A percentile compares a stretch with the other conserved stretches of the same genome.
phyloP scores from a whole-genome alignment of 345 rosid species.

The Draba incana region DNA sequence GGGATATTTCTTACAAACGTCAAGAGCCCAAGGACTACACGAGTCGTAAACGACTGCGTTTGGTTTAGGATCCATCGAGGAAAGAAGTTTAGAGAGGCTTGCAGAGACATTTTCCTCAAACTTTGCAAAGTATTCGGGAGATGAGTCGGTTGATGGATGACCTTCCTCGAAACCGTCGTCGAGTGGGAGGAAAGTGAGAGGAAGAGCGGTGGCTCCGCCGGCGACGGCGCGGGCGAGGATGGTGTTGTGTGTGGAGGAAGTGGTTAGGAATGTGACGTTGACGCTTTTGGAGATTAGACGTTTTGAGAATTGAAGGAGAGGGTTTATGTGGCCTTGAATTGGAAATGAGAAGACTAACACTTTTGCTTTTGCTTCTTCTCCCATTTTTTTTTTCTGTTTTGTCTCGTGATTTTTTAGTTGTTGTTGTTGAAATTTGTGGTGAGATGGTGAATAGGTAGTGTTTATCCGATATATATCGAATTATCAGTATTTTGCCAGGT shows the following conservation, averaged over 20 bases:
- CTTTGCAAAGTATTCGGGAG: slow-evolving; percentile 21
- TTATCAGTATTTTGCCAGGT: no score
- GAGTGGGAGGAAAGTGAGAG: slow-evolving; percentile 38
- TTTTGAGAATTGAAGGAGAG: slow-evolving; percentile 61
- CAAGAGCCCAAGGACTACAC: slow-evolving; percentile 43
- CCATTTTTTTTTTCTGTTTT: slow-evolving; percentile 14
- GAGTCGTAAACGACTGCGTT: slow-evolving; percentile 54
- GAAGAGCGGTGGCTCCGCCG: slow-evolving; percentile 40
- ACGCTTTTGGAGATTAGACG: slow-evolving; percentile 55
- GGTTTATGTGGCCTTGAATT: slow-evolving; percentile 59
- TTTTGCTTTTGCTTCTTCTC: slow-evolving; percentile 35
- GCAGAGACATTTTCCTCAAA: slow-evolving; percentile 36
- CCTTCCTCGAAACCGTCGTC: slow-evolving; percentile 42
- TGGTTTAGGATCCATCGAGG: slow-evolving; percentile 40
- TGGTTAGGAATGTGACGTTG: slow-evolving; percentile 50
- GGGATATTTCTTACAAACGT: slow-evolving; percentile 28
- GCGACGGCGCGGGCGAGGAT: slow-evolving; percentile 38
- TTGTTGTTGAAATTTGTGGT: neutral
- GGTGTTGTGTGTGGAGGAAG: slow-evolving; percentile 41
- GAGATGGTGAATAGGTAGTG: neutral
- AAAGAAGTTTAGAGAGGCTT: slow-evolving; percentile 42
- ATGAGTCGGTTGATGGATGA: slow-evolving; percentile 14
- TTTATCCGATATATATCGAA: neutral
- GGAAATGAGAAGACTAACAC: slow-evolving; percentile 48
- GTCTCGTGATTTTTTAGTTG: neutral